phyloP scores from a whole-genome alignment of 2,329 filamentous ascomycete genomes.

The Arthrobotrys musiformis region DNA sequence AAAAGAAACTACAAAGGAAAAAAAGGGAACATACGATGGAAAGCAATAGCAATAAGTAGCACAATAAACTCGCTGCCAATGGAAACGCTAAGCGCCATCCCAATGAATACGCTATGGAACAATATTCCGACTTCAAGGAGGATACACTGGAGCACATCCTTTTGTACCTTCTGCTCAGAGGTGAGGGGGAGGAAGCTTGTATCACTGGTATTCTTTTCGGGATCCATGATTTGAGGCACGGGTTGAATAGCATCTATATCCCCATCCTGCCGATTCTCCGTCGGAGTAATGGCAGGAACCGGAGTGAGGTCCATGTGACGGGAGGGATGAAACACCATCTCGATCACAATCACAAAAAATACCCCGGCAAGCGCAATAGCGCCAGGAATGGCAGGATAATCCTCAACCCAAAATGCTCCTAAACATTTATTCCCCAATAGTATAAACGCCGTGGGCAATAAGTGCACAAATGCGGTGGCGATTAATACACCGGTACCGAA shows the following conservation, averaged over 20 bases:
- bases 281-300: background rate
- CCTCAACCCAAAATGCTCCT: conserved; percentile 64
- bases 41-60: conserved; percentile 75
- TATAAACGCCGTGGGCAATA: conserved; percentile 75
- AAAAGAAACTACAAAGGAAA: background rate
- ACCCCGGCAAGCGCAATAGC: conserved; percentile 65
- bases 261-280: too few species aligned
- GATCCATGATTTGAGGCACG: too few species aligned
- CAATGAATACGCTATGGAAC: conserved; percentile 80
- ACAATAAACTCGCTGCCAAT: conserved; percentile 73
- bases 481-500: conserved; percentile 85
- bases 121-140: conserved; percentile 81
- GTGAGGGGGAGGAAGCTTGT: conserved; percentile 55
- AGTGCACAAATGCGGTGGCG: conserved; percentile 83
- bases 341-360: conserved; percentile 67
- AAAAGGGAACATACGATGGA: conserved; percentile 74
- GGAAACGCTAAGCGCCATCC: conserved; percentile 73
- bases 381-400: conserved; percentile 66
- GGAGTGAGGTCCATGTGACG: background rate
- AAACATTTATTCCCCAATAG: conserved; percentile 75
- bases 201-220: conserved; percentile 52
- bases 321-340: conserved; percentile 67
- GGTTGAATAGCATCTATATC: too few species aligned
- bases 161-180: conserved; percentile 67
- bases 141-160: conserved; percentile 77